Evolutionary conservation across 2,329 filamentous ascomycete genomes (phyloP).

Genomic region (Hypoxylon sp.): DNA sequence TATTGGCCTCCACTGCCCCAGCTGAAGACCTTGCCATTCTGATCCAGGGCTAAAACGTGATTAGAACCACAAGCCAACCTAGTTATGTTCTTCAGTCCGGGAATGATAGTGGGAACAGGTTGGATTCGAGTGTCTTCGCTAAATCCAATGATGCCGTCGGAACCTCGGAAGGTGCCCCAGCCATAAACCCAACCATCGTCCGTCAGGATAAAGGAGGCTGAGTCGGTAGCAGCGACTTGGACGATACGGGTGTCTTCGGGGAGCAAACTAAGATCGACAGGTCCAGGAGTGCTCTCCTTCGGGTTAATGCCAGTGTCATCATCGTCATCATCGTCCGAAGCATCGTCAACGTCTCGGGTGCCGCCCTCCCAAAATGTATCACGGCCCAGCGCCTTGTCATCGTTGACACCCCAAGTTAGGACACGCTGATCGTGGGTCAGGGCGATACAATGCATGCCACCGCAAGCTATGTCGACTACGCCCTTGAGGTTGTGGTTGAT

Average conservation of each 20-base stretch:
- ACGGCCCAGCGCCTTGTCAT: conserved; percentile 79
- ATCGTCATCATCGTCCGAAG: conserved; percentile 64
- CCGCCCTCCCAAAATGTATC: conserved; percentile 77
- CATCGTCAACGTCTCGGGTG: conserved; percentile 69
- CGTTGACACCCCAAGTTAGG: conserved; percentile 85
- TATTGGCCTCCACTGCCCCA: conserved; percentile 87
- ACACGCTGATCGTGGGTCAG: conserved; percentile 80
- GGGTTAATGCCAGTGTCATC: conserved; percentile 78
- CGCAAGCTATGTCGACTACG: conserved; percentile 75
- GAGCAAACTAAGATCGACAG: conserved; percentile 72
- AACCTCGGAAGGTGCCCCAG: conserved; percentile 75
- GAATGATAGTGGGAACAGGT: conserved; percentile 62
- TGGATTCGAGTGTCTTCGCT: conserved; percentile 66
- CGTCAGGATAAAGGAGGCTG: conserved; percentile 74
- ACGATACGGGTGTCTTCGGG: conserved; percentile 73
- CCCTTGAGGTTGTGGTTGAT: conserved; percentile 73
- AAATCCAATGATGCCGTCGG: conserved; percentile 76
- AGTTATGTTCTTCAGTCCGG: conserved; percentile 73
- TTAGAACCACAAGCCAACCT: conserved; percentile 77
- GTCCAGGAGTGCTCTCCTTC: conserved; percentile 76
- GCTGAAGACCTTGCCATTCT: conserved; percentile 77
- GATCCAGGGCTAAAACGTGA: conserved; percentile 77
- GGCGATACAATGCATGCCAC: conserved; percentile 79
- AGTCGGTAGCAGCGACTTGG: conserved; percentile 73
- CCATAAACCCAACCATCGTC: conserved; percentile 75